These are phyloP conservation scores for Kodamaea derodonti DNA, from an alignment of 1,139 yeast genomes.

Conservation along the genomic window DNA sequence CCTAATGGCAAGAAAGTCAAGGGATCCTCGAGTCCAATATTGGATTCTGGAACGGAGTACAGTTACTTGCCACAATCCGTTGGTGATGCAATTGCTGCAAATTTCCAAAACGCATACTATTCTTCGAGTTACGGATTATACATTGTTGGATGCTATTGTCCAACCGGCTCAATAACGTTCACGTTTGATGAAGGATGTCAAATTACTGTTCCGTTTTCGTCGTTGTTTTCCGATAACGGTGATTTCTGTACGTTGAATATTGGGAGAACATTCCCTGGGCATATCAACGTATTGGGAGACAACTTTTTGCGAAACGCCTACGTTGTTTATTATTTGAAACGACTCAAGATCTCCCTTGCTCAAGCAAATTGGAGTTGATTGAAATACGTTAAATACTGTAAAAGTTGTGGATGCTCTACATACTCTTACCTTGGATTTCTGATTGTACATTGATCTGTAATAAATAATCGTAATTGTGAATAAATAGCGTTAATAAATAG, in stretches of 20 bases:
- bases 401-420: no score
- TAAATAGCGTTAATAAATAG: slow-evolving; percentile 8
- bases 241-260: slow-evolving; percentile 5
- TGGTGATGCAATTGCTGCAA: slow-evolving; percentile 1
- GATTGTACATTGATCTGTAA: no score
- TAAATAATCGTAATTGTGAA: background rate
- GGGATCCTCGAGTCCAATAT: slow-evolving; percentile 33
- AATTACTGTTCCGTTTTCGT: slow-evolving; percentile 1
- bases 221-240: slow-evolving; percentile 6
- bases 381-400: no score
- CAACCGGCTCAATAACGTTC: background rate
- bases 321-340: slow-evolving; percentile 15
- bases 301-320: slow-evolving; percentile 17
- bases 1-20: slow-evolving; percentile 3
- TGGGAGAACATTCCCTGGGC: background rate
- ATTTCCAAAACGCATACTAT: slow-evolving; percentile 1
- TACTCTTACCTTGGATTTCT: no score
- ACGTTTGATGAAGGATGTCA: background rate
- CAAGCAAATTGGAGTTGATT: slow-evolving; percentile 7
- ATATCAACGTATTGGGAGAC: slow-evolving; percentile 11
- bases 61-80: slow-evolving; percentile 43
- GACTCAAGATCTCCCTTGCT: slow-evolving; percentile 12
- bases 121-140: slow-evolving; percentile 1
- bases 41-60: slow-evolving; percentile 68
- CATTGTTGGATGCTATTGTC: slow-evolving; percentile 2